Conservation (phyloP, 192 early-diverging fungal genomes). For the Diversispora eburnea region DNA sequence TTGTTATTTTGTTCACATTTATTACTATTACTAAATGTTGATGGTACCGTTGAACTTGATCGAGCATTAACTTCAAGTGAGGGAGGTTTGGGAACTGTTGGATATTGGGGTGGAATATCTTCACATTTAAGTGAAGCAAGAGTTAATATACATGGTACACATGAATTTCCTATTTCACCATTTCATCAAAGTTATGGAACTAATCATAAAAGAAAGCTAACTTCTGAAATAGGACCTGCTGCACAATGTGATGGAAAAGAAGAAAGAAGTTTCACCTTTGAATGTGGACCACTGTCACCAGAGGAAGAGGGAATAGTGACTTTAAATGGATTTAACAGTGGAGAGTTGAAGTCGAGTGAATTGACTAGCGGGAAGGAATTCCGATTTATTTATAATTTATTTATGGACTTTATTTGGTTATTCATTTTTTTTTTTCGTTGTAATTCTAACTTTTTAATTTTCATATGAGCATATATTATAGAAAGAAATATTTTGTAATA, state of each 20-base stretch:
- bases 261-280: slow-evolving; percentile 1
- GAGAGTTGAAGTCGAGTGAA: slow-evolving; percentile 5
- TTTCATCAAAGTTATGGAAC: not conserved
- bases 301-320: slow-evolving; percentile 7
- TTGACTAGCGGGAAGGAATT: slow-evolving; percentile 17
- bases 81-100: slow-evolving; percentile 2
- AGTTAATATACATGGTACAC: slow-evolving; percentile 3
- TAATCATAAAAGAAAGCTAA: not conserved
- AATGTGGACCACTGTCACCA: not conserved
- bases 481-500: too few species aligned
- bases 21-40: too few species aligned
- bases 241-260: not conserved
- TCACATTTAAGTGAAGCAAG: slow-evolving; percentile 5
- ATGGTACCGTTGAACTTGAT: slow-evolving; percentile 40
- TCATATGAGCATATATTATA: too few species aligned
- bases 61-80: slow-evolving; percentile 34
- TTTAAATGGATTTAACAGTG: slow-evolving; percentile 9
- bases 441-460: too few species aligned
- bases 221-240: not conserved
- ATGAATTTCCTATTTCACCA: slow-evolving; percentile 10
- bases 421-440: too few species aligned
- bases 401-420: too few species aligned
- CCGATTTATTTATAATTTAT: not conserved
- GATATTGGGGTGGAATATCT: slow-evolving; percentile 22
- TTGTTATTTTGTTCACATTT: too few species aligned